Evolutionary conservation across 306 rosid species (phyloP).

Genomic region (Carpinus fangiana): DNA sequence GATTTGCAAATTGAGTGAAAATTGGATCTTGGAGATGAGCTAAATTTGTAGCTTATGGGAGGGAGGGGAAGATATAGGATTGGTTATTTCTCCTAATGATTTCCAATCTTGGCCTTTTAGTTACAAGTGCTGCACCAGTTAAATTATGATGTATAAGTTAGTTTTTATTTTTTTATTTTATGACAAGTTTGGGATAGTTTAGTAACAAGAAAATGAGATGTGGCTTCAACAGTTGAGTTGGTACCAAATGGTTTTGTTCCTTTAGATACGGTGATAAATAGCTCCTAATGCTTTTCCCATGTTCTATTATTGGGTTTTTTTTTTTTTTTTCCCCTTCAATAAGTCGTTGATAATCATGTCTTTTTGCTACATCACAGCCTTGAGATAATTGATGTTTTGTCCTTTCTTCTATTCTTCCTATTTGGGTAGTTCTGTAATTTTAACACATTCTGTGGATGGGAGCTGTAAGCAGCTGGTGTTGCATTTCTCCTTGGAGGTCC

Average conservation of each 20-base stretch:
- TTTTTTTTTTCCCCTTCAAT: not conserved
- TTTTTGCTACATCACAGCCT: not conserved
- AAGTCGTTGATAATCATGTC: not conserved
- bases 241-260: not conserved
- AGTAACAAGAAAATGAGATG: not conserved
- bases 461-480: constrained; percentile 8
- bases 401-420: not conserved
- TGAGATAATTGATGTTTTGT: not conserved
- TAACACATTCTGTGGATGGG: not conserved
- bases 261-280: not conserved
- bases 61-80: not conserved
- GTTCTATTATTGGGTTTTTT: not conserved
- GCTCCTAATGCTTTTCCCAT: too few species aligned
- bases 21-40: not conserved
- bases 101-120: not conserved
- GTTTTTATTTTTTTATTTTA: not conserved
- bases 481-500: constrained; percentile 11
- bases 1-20: not conserved
- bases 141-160: not conserved
- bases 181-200: not conserved
- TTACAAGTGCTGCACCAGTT: not conserved
- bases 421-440: constrained; percentile 10
- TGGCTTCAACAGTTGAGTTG: not conserved
- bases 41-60: not conserved
- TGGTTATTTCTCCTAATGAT: not conserved